These are phyloP conservation scores for Eimeria praecox DNA, from an alignment of 169 alveolate species.

Conservation along the genomic window DNA sequence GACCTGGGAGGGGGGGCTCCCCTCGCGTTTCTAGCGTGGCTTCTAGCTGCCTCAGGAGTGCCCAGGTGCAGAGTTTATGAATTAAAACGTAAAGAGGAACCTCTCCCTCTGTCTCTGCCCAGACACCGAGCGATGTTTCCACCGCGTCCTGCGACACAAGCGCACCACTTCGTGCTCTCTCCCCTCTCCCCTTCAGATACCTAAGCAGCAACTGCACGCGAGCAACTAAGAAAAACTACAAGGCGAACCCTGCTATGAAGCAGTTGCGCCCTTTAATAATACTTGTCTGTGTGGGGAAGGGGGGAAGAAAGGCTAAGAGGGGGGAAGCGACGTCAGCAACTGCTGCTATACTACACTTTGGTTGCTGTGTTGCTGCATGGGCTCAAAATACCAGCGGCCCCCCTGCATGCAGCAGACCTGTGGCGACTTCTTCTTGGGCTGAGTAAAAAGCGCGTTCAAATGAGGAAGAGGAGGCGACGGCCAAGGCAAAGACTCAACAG, in stretches of 20 bases:
- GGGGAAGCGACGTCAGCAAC: not conserved
- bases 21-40: not conserved
- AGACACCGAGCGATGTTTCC: not conserved
- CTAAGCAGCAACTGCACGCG: not conserved
- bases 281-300: not conserved
- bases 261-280: not conserved
- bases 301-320: not conserved
- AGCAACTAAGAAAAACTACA: not conserved
- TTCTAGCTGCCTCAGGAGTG: not conserved
- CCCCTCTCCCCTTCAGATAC: not conserved
- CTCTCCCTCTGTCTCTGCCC: slow-evolving; percentile 56
- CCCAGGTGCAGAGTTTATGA: not conserved
- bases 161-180: not conserved
- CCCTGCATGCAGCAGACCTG: slow-evolving; percentile 9
- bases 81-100: not conserved
- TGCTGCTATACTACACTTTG: not conserved
- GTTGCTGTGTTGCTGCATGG: not conserved
- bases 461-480: slow-evolving; percentile 37
- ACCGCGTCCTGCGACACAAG: not conserved
- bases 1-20: not conserved
- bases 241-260: not conserved
- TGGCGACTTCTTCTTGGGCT: not conserved
- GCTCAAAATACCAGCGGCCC: not conserved
- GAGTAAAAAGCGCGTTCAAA: not conserved
- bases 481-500: slow-evolving; percentile 2